Conservation (phyloP, 176 grass and related monocot species). For the Avena sativa region DNA sequence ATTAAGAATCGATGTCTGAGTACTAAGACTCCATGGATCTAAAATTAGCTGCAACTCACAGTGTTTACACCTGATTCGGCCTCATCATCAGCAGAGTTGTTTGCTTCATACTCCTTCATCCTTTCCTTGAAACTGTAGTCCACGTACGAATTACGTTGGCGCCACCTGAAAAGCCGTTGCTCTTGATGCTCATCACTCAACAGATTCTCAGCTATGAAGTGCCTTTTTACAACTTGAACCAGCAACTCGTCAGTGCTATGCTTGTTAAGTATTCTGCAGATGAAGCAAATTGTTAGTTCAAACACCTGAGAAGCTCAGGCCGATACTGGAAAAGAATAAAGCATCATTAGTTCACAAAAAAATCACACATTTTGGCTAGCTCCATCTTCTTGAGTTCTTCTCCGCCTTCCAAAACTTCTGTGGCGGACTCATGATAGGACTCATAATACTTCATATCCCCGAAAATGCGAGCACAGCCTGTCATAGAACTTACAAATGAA, state of each 20-base stretch:
- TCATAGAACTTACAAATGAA: constrained; percentile 28
- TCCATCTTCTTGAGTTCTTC: constrained; percentile 47
- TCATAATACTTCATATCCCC: neutral
- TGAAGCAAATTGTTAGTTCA: constrained; percentile 31
- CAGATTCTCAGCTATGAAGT: constrained; percentile 80
- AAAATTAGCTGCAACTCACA: constrained; percentile 29
- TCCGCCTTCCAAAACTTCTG: neutral
- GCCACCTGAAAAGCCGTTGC: constrained; percentile 68
- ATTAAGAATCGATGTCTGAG: neutral
- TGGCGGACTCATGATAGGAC: neutral
- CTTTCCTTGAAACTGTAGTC: constrained; percentile 52
- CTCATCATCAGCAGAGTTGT: neutral
- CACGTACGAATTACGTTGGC: constrained; percentile 53
- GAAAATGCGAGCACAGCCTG: neutral
- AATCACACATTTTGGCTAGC: constrained; percentile 50
- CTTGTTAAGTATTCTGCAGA: constrained; percentile 64
- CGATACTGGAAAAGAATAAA: neutral
- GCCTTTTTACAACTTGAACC: constrained; percentile 53
- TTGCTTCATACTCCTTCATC: constrained; percentile 42
- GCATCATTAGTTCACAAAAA: neutral
- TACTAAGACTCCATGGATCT: constrained; percentile 13
- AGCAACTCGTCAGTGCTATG: constrained; percentile 54
- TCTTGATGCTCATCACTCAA: constrained; percentile 78
- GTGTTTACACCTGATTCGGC: constrained; percentile 15
- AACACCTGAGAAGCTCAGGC: neutral